Evolutionary conservation across 805 yeast genomes (phyloP), one percentile per base, ranked within the genome.

Genomic region (Millerozyma miso): DNA sequence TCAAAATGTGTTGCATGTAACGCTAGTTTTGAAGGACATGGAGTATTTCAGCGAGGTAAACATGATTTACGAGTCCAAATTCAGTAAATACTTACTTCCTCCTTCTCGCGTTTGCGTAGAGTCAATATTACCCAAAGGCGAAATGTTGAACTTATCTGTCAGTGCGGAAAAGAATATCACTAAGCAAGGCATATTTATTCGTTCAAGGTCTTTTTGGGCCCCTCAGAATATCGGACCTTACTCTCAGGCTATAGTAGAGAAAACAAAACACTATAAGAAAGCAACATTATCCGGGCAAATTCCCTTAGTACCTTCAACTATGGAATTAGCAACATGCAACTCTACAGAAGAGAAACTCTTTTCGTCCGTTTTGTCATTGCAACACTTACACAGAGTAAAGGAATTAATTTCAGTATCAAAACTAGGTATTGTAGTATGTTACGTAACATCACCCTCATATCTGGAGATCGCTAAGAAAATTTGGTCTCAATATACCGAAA

Each of bases 171-270:
- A 61, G 19, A 35, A 44, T 5, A 40, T 38, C 2, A 51, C 50
- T 20, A 84, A 84, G 51, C 66, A 65, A 23, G 97, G 98, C 0
- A 67, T 91, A 13, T 98, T 93, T 56, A 88, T 93, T 6, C 91
- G 93, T 53, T 89, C 97, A 1, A 73, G 90, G 45, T 89, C 97
- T 33, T 90, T 86, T 59, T 93, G 99, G 99, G 98, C 97, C 0
- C 99, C 99, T 0, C 91, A 96, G 31, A 93, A 93, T 52, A 93
- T 93, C 37, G 99, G 99, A 0, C 99, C 99, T 0, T 93, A 93
- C 58, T 91, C 99, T 0, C 99, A 93, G 62, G 77, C 90, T 0
- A 79, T 81, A 8, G 61, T 75, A 3, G 81, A 79, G 48, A 57
- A 57, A 15, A 45, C 45, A 12, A 45, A 45, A 2, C 41, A 41